Percentiles rank a stretch among this genome's conserved stretches.
Evolutionary conservation across 768 basidiomycete species (phyloP).

Genomic region (Tylopilus sp.): DNA sequence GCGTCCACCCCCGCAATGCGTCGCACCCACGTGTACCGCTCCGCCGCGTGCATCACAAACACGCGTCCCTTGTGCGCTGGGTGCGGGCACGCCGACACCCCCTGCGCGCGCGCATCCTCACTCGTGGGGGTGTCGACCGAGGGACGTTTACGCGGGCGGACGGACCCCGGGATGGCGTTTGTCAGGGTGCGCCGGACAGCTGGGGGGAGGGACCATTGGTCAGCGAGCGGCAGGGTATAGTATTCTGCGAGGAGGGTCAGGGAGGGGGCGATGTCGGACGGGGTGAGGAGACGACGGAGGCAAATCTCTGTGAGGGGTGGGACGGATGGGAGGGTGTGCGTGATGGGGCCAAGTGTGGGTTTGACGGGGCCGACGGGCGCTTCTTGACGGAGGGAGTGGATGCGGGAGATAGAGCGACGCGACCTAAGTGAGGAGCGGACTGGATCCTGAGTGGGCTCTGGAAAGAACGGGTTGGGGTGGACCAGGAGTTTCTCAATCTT

Average conservation of each 20-base stretch:
- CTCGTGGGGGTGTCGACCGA: slow-evolving; percentile 6
- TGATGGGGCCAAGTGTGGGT: slow-evolving; percentile 20
- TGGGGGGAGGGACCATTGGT: slow-evolving; percentile 25
- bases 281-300: slow-evolving; percentile 35
- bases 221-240: slow-evolving; percentile 31
- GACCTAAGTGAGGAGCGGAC: slow-evolving; percentile 1
- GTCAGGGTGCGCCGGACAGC: slow-evolving; percentile 24
- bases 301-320: slow-evolving; percentile 37
- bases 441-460: slow-evolving; percentile 18
- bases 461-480: slow-evolving; percentile 59
- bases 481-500: slow-evolving; percentile 45
- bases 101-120: neutral
- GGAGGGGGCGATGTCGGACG: slow-evolving; percentile 7
- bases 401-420: slow-evolving; percentile 15
- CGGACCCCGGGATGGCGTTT: slow-evolving; percentile 28
- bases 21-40: slow-evolving; percentile 64
- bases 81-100: slow-evolving; percentile 42
- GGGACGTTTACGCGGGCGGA: slow-evolving; percentile 23
- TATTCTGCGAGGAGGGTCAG: slow-evolving; percentile 19
- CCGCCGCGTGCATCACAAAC: slow-evolving; percentile 57
- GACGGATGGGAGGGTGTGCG: slow-evolving; percentile 16
- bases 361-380: neutral
- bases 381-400: slow-evolving; percentile 9
- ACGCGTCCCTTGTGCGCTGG: slow-evolving; percentile 33
- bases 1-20: slow-evolving; percentile 49